Evolutionary conservation across 768 basidiomycete genomes (phyloP).

Genomic region (Trichaptum fuscoviolaceum): DNA sequence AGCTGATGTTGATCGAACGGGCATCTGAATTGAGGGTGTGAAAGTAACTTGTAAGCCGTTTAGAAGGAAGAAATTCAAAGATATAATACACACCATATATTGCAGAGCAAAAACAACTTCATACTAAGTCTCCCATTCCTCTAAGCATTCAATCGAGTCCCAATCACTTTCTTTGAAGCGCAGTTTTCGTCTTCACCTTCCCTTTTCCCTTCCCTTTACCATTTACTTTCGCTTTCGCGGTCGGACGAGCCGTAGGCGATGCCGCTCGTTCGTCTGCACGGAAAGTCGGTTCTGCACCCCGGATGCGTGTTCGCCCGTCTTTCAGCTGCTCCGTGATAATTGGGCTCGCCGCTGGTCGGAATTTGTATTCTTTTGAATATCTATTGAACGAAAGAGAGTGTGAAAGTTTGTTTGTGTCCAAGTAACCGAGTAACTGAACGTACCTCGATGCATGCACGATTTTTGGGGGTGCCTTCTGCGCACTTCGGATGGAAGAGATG

Average conservation of each 20-base stretch:
- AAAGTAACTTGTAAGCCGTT: no score
- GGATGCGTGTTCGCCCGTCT: constrained; percentile 60
- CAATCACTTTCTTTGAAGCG: background rate
- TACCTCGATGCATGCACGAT: constrained; percentile 63
- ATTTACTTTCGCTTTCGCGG: background rate
- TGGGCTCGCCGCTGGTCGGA: constrained; percentile 79
- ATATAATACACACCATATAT: background rate
- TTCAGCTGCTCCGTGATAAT: constrained; percentile 71
- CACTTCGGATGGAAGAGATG: constrained; percentile 29
- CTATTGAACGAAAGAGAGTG: constrained; percentile 31
- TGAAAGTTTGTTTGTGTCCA: background rate
- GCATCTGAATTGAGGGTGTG: no score
- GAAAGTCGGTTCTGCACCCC: constrained; percentile 56
- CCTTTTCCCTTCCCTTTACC: background rate
- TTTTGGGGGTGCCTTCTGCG: constrained; percentile 30
- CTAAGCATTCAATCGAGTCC: background rate
- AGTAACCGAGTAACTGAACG: constrained; percentile 16
- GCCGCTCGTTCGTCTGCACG: background rate
- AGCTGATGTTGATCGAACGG: no score
- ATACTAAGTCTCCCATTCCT: background rate
- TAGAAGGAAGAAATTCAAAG: no score
- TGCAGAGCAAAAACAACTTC: background rate
- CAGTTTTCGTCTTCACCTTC: background rate
- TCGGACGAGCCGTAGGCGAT: background rate
- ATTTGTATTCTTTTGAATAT: constrained; percentile 80